A percentile compares a stretch with the other conserved stretches of the same genome.
Evolutionary conservation across 1,139 yeast species (phyloP).

Genomic region (Protomyces lactucae-debilis): DNA sequence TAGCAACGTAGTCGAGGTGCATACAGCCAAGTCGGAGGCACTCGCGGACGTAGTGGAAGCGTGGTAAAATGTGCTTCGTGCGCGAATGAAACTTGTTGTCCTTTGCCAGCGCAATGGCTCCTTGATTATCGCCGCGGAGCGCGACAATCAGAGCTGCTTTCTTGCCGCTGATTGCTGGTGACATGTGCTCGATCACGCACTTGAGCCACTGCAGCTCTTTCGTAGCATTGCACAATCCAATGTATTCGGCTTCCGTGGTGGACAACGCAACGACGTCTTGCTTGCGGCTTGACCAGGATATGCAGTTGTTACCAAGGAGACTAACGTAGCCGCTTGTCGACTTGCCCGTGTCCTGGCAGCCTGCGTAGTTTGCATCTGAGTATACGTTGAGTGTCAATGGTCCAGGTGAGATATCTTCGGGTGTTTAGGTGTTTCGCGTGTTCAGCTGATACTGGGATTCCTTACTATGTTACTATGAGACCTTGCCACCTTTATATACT

Average conservation of each 20-base stretch:
- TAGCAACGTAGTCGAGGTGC: conserved; percentile 10
- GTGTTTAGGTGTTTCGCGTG: no score
- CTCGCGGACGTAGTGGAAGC: conserved; percentile 29
- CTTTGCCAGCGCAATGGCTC: conserved; percentile 28
- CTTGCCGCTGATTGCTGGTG: not conserved
- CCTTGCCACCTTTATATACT: no score
- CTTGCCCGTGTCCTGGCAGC: no score
- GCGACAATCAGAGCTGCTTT: not conserved
- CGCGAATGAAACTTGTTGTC: conserved; percentile 29
- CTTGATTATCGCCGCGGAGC: conserved; percentile 27
- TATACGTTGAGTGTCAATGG: no score
- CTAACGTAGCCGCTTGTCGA: no score
- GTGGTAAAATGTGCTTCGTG: conserved; percentile 30
- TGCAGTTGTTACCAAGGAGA: no score
- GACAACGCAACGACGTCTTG: no score
- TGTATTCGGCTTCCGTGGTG: conserved; percentile 34
- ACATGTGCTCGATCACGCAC: conserved; percentile 8
- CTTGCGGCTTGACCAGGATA: no score
- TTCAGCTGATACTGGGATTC: no score
- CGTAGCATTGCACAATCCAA: conserved; percentile 32
- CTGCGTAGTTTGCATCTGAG: no score
- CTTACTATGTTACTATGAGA: no score
- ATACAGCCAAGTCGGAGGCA: conserved; percentile 6
- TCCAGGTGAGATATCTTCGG: no score
- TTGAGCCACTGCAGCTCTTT: conserved; percentile 32